Percentiles rank a stretch among this genome's conserved stretches.
Conservation (phyloP, 441 rosid species). For the Erysimum cheiri region DNA sequence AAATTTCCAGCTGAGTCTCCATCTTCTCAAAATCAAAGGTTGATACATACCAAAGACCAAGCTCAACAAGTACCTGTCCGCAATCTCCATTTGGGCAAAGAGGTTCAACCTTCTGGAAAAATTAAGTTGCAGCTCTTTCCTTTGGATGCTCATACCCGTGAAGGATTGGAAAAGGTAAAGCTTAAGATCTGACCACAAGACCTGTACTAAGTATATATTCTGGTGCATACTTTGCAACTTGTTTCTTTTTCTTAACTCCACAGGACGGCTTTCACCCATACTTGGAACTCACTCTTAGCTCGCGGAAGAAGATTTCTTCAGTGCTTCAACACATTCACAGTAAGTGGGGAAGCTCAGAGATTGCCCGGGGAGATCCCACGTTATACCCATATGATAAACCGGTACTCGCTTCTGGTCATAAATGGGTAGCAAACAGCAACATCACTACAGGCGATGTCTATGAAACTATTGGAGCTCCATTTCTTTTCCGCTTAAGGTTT, state of each 20-base stretch:
- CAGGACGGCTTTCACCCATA: constrained; percentile 89
- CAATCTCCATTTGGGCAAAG: constrained; percentile 45
- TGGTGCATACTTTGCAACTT: constrained; percentile 5
- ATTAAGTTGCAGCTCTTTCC: constrained; percentile 92
- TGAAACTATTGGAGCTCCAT: constrained; percentile 67
- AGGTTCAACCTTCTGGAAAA: constrained; percentile 50
- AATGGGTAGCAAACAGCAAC: constrained; percentile 63
- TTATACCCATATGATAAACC: constrained; percentile 58
- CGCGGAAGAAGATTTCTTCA: constrained; percentile 77
- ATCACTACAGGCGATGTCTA: constrained; percentile 63
- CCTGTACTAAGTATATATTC: constrained; percentile 4
- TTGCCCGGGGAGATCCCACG: constrained; percentile 65
- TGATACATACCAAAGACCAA: constrained; percentile 26
- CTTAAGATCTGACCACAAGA: constrained; percentile 3
- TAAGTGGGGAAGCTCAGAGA: constrained; percentile 82
- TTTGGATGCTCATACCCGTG: constrained; percentile 60
- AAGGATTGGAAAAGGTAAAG: constrained; percentile 75
- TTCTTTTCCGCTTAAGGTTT: constrained; percentile 84
- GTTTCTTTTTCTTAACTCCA: constrained; percentile 8
- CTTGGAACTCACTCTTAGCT: constrained; percentile 83
- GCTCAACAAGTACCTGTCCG: constrained; percentile 27
- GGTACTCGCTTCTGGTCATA: constrained; percentile 42
- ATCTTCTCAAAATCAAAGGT: constrained; percentile 20
- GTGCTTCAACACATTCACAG: constrained; percentile 73
- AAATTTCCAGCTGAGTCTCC: constrained; percentile 34